Evolutionary conservation across 208 protist species (phyloP).

Genomic region (Acanthamoeba polyphaga): DNA sequence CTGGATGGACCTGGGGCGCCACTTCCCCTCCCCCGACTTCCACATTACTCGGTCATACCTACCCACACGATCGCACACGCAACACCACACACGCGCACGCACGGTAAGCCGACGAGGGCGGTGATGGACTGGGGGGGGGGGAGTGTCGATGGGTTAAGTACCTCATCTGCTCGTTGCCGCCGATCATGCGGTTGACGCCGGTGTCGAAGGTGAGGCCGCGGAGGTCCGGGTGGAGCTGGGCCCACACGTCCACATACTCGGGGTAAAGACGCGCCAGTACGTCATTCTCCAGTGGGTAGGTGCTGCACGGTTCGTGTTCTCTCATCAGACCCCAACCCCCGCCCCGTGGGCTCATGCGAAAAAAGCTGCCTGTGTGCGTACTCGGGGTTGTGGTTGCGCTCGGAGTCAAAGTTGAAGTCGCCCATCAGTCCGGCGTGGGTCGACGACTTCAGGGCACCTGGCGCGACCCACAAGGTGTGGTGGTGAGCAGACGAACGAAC

Average conservation of each 20-base stretch:
- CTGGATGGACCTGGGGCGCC: background rate
- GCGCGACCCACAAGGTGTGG: no score
- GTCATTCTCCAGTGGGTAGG: background rate
- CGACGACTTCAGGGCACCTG: background rate
- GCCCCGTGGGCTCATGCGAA: no score
- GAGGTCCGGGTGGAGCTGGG: background rate
- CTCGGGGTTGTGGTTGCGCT: background rate
- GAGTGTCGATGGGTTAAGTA: background rate
- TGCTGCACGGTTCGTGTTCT: background rate
- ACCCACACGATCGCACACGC: background rate
- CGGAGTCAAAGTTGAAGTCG: constrained; percentile 69
- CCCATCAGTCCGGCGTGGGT: constrained; percentile 40
- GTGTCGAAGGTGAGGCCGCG: constrained; percentile 43
- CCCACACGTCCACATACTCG: constrained; percentile 48
- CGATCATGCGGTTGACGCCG: background rate
- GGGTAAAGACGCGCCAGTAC: background rate
- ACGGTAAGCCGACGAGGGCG: no score
- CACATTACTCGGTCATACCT: constrained; percentile 33
- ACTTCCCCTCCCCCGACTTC: background rate
- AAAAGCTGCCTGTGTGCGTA: background rate
- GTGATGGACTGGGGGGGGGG: background rate
- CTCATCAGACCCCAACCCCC: no score
- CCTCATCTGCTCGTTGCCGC: background rate
- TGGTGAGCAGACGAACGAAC: no score
- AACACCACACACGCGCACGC: no score